Percentiles rank a stretch among this genome's conserved stretches.
Conservation (phyloP, 768 basidiomycete genomes). For the Amanita exitialis region DNA sequence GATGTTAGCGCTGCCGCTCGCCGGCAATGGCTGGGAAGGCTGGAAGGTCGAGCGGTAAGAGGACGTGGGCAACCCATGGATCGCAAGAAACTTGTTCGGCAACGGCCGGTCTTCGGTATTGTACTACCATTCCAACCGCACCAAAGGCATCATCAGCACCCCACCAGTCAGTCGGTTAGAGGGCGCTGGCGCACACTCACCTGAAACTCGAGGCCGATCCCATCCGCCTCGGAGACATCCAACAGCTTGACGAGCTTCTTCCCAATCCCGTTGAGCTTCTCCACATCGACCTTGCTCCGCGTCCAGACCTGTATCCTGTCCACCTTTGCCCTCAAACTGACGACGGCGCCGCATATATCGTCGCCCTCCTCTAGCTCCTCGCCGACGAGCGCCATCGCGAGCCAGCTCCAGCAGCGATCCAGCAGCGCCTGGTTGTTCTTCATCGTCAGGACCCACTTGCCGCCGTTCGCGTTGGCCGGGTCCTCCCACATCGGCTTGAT, state of each 20-base stretch:
- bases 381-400: constrained; percentile 87
- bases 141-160: constrained; percentile 11
- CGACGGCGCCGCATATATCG: constrained; percentile 82
- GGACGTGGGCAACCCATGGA: constrained; percentile 59
- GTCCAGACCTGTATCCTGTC: constrained; percentile 93
- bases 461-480: constrained; percentile 81
- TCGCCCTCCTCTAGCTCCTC: constrained; percentile 65
- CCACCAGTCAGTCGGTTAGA: too few relatives aligned
- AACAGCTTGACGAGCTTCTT: constrained; percentile 74
- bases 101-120: constrained; percentile 83
- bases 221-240: constrained; percentile 76
- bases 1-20: constrained; percentile 2
- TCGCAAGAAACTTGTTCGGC: constrained; percentile 74
- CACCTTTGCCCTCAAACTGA: constrained; percentile 77
- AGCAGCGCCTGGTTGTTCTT: constrained; percentile 69
- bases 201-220: constrained; percentile 87
- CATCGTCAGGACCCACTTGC: constrained; percentile 95
- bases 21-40: constrained; percentile 1
- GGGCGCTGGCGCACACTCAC: constrained; percentile 26
- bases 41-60: constrained; percentile 64
- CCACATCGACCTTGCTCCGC: constrained; percentile 75
- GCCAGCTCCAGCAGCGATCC: constrained; percentile 85
- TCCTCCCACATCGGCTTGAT: constrained; percentile 99
- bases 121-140: constrained; percentile 43
- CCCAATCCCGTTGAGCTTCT: constrained; percentile 76